A percentile compares a stretch with the other conserved stretches of the same genome.
Conservation (phyloP, 2,329 filamentous ascomycete species). For the Balansia obtecta region DNA sequence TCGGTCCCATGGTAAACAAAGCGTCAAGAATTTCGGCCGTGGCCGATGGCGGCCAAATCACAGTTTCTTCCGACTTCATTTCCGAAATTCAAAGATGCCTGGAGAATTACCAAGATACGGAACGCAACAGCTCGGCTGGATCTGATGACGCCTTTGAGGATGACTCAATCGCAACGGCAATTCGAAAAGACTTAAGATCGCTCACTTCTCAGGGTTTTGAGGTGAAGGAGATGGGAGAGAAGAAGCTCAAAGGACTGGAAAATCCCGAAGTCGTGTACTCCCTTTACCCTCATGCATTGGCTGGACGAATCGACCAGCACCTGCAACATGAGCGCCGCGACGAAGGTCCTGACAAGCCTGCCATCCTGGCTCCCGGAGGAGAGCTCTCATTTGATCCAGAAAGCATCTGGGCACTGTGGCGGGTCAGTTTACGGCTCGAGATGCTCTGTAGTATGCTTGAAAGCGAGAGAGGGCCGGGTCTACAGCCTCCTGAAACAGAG, state of each 20-base stretch:
- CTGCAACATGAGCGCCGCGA: slow-evolving; percentile 32
- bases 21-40: slow-evolving; percentile 87
- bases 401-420: slow-evolving; percentile 81
- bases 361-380: slow-evolving; percentile 48
- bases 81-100: slow-evolving; percentile 86
- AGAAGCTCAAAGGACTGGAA: slow-evolving; percentile 90
- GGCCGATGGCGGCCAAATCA: slow-evolving; percentile 92
- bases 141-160: slow-evolving; percentile 60
- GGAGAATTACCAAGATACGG: slow-evolving; percentile 78
- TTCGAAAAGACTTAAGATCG: slow-evolving; percentile 76
- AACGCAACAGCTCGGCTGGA: slow-evolving; percentile 53
- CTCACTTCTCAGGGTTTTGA: slow-evolving; percentile 89
- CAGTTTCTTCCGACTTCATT: slow-evolving; percentile 94
- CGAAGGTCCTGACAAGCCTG: slow-evolving; percentile 40
- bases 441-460: slow-evolving; percentile 89
- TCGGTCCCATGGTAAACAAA: slow-evolving; percentile 98
- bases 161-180: slow-evolving; percentile 60
- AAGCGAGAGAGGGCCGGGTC: slow-evolving; percentile 43
- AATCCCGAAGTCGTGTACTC: slow-evolving; percentile 94
- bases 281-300: slow-evolving; percentile 82
- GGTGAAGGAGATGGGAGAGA: slow-evolving; percentile 91
- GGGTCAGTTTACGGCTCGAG: slow-evolving; percentile 76
- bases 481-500: slow-evolving; percentile 73
- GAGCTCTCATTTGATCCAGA: slow-evolving; percentile 70
- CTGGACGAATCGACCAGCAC: slow-evolving; percentile 66